These are phyloP conservation scores for Kernera saxatilis DNA, from an alignment of 345 rosid genomes.

Conservation along the genomic window DNA sequence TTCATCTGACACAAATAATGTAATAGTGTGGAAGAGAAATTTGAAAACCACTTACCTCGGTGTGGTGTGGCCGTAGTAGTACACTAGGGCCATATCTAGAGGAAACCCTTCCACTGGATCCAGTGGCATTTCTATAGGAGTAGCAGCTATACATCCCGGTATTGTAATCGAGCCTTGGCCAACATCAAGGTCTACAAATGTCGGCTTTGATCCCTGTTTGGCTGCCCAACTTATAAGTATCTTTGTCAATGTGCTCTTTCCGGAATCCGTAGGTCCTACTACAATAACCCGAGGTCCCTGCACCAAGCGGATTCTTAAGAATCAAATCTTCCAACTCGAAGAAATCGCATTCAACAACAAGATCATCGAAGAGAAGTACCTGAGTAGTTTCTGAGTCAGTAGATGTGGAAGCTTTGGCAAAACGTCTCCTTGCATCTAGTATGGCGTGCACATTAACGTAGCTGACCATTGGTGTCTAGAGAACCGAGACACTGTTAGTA, in stretches of 20 bases:
- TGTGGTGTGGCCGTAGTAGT: conserved; percentile 75
- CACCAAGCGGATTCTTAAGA: conserved; percentile 1
- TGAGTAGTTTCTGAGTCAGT: conserved; percentile 48
- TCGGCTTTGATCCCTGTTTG: conserved; percentile 86
- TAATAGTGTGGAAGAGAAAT: not conserved
- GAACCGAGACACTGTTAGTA: conserved; percentile 2
- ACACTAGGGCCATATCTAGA: conserved; percentile 81
- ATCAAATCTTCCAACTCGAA: not conserved
- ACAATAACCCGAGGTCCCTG: conserved; percentile 92
- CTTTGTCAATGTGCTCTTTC: conserved; percentile 79
- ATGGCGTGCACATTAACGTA: conserved; percentile 83
- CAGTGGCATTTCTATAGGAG: conserved; percentile 88
- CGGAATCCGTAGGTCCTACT: conserved; percentile 90
- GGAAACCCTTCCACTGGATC: conserved; percentile 95
- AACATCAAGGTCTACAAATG: conserved; percentile 82
- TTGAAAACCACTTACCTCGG: conserved; percentile 48
- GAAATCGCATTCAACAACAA: not conserved
- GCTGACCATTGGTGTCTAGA: conserved; percentile 93
- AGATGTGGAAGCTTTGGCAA: conserved; percentile 59
- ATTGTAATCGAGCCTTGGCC: conserved; percentile 89
- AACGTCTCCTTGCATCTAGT: conserved; percentile 60
- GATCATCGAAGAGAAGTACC: conserved; percentile 31
- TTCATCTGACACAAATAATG: not conserved
- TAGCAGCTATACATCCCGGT: conserved; percentile 87
- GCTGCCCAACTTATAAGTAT: conserved; percentile 99